Conservation (phyloP, 2,329 filamentous ascomycete genomes). For the Trichoderma brevicompactum region DNA sequence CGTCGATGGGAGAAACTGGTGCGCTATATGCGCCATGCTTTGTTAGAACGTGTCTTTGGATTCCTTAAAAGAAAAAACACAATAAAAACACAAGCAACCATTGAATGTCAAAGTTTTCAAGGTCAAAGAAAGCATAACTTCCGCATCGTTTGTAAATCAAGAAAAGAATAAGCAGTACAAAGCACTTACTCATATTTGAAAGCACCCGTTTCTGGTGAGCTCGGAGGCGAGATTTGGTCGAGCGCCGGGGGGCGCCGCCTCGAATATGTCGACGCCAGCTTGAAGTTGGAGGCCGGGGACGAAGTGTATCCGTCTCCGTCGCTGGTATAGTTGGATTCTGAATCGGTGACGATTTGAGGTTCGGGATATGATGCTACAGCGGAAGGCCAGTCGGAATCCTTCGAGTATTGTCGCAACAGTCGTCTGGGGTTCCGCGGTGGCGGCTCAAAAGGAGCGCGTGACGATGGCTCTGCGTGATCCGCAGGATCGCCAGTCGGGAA, state of each 20-base stretch:
- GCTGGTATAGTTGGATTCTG: conserved; percentile 29
- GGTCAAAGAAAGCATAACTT: neutral
- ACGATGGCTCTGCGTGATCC: conserved; percentile 10
- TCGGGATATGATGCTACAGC: conserved; percentile 59
- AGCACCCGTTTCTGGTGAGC: conserved; percentile 56
- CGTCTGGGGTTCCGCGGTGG: conserved; percentile 45
- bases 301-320: conserved; percentile 41
- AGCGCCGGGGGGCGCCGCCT: conserved; percentile 47
- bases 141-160: too few relatives aligned
- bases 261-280: conserved; percentile 37
- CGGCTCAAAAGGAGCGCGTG: conserved; percentile 40
- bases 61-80: too few relatives aligned
- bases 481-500: conserved; percentile 2
- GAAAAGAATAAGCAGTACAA: neutral
- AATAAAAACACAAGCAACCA: neutral
- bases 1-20: conserved; percentile 58
- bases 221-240: conserved; percentile 58
- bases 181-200: conserved; percentile 49
- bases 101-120: neutral
- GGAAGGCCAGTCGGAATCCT: conserved; percentile 39
- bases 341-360: conserved; percentile 24
- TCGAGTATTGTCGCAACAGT: conserved; percentile 32
- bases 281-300: conserved; percentile 46
- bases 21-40: conserved; percentile 36
- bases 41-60: neutral